Conservation (phyloP, 805 yeast genomes). For the Grigorovia jiainica region DNA sequence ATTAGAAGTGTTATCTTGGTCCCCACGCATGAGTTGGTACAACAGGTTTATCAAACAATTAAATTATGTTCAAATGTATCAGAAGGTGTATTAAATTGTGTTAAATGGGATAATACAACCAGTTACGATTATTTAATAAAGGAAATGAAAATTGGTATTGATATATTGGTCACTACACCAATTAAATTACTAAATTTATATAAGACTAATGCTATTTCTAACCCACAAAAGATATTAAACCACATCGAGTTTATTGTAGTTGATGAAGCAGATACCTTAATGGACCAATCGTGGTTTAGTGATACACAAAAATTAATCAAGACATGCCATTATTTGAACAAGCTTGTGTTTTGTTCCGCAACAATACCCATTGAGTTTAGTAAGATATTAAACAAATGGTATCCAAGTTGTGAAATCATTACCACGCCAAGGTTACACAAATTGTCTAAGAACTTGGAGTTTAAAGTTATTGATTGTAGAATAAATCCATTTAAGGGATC, state of each 20-base stretch:
- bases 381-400: conserved; percentile 45
- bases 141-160: conserved; percentile 46
- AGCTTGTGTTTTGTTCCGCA: conserved; percentile 76
- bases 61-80: conserved; percentile 21
- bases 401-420: conserved; percentile 57
- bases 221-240: conserved; percentile 33
- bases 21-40: conserved; percentile 84
- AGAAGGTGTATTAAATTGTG: conserved; percentile 34
- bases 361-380: conserved; percentile 79
- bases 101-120: conserved; percentile 56
- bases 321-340: conserved; percentile 43
- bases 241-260: conserved; percentile 56
- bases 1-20: conserved; percentile 69
- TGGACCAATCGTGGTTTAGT: conserved; percentile 70
- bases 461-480: conserved; percentile 67
- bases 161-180: conserved; percentile 80
- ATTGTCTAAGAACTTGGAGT: conserved; percentile 66
- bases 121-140: conserved; percentile 45
- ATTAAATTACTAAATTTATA: conserved; percentile 44
- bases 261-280: conserved; percentile 90
- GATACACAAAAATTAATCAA: conserved; percentile 51
- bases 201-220: conserved; percentile 28
- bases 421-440: conserved; percentile 78
- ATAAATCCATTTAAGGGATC: conserved; percentile 76
- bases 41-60: conserved; percentile 54